Evolutionary conservation across 257 asterid genomes (phyloP).

Genomic region (Nicotiana benthamiana): DNA sequence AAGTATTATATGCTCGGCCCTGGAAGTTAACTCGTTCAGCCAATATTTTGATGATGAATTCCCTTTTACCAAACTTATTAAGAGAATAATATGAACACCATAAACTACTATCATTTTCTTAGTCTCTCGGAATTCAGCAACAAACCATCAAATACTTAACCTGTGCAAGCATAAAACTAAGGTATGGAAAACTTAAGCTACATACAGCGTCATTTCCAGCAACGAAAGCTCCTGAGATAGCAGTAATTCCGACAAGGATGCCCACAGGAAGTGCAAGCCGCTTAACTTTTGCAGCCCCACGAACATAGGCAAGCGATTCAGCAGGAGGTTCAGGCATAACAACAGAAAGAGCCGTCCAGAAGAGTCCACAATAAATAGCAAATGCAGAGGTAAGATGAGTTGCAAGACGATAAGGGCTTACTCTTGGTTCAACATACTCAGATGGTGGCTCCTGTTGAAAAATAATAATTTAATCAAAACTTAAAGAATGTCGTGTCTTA

Average conservation of each 20-base stretch:
- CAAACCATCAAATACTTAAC: not conserved
- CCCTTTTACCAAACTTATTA: not conserved
- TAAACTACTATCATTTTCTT: too few relatives aligned
- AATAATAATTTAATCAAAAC: slow-evolving; percentile 11
- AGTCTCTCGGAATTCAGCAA: not conserved
- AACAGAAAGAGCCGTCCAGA: slow-evolving; percentile 94
- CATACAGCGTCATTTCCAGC: slow-evolving; percentile 98
- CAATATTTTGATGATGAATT: not conserved
- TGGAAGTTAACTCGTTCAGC: slow-evolving; percentile 20
- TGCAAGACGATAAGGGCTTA: slow-evolving; percentile 96
- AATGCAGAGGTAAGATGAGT: slow-evolving; percentile 96
- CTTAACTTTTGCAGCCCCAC: slow-evolving; percentile 81
- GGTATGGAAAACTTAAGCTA: slow-evolving; percentile 6
- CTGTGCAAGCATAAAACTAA: not conserved
- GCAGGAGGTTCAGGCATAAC: slow-evolving; percentile 96
- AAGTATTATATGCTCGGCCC: slow-evolving; percentile 96
- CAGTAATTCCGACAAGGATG: slow-evolving; percentile 79
- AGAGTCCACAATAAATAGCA: slow-evolving; percentile 74
- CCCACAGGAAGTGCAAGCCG: slow-evolving; percentile 74
- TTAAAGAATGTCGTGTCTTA: not conserved
- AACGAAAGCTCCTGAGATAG: slow-evolving; percentile 95
- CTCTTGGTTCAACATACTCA: slow-evolving; percentile 77
- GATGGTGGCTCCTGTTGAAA: slow-evolving; percentile 65
- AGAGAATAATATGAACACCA: not conserved
- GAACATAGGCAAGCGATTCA: slow-evolving; percentile 72